phyloP scores from a whole-genome alignment of 306 rosid species.

The Arachis stenosperma region DNA sequence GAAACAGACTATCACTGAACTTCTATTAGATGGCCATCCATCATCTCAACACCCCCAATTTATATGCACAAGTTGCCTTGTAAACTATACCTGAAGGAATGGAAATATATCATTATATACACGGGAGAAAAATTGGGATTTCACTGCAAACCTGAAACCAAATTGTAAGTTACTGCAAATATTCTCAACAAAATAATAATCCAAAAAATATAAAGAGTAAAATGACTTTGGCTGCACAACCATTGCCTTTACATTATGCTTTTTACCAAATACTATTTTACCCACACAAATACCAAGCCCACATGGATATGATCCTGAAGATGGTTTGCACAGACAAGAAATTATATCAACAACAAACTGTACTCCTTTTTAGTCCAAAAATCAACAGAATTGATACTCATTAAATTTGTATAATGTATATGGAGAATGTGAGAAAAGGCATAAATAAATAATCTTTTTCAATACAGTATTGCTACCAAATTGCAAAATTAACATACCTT shows the following conservation, averaged over 20 bases:
- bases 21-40: constrained; percentile 9
- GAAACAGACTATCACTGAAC: background rate
- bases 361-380: constrained; percentile 11
- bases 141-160: constrained; percentile 69
- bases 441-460: constrained; percentile 20
- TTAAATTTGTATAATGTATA: background rate
- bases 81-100: constrained; percentile 71
- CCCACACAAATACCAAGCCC: constrained; percentile 12
- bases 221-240: constrained; percentile 5
- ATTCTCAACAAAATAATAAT: constrained; percentile 18
- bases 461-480: constrained; percentile 23
- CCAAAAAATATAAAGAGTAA: constrained; percentile 4
- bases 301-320: constrained; percentile 11
- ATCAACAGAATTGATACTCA: constrained; percentile 16
- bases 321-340: background rate
- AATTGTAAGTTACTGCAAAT: constrained; percentile 30
- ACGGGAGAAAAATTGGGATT: constrained; percentile 62
- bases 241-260: constrained; percentile 21
- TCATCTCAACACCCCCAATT: constrained; percentile 9
- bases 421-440: background rate
- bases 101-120: constrained; percentile 65
- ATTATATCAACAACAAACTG: constrained; percentile 22
- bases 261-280: background rate
- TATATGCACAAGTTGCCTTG: constrained; percentile 4
- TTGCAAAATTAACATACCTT: constrained; percentile 58